phyloP scores from a whole-genome alignment of 2,329 filamentous ascomycete genomes.

The Fusarium poae region DNA sequence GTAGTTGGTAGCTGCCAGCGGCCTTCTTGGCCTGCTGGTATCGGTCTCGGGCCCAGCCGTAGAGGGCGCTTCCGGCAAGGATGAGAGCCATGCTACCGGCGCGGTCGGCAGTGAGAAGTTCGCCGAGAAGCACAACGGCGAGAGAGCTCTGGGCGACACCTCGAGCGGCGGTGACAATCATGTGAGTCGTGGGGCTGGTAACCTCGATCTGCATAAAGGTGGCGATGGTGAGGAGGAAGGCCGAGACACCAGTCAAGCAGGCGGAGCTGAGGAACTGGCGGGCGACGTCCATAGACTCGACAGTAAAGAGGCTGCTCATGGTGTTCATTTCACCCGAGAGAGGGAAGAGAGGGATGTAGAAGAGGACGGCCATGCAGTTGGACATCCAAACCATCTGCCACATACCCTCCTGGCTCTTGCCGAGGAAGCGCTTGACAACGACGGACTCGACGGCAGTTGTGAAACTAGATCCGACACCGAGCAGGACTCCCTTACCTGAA shows the following conservation, averaged over 20 bases:
- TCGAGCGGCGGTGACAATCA: slow-evolving; percentile 48
- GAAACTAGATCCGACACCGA: slow-evolving; percentile 47
- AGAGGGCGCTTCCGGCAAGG: slow-evolving; percentile 44
- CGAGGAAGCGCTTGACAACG: slow-evolving; percentile 47
- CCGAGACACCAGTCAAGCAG: slow-evolving; percentile 44
- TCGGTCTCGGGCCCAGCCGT: slow-evolving; percentile 47
- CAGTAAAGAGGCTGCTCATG: slow-evolving; percentile 37
- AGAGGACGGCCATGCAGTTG: slow-evolving; percentile 46
- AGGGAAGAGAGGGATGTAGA: slow-evolving; percentile 46
- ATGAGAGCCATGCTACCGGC: slow-evolving; percentile 48
- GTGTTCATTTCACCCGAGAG: slow-evolving; percentile 45
- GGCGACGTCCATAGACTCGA: slow-evolving; percentile 32
- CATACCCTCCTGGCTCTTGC: slow-evolving; percentile 48
- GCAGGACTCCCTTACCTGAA: slow-evolving; percentile 46
- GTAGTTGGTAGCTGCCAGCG: slow-evolving; percentile 44
- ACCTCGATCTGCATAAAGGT: slow-evolving; percentile 50
- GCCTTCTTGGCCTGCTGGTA: slow-evolving; percentile 46
- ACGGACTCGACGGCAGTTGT: slow-evolving; percentile 48
- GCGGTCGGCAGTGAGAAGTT: slow-evolving; percentile 45
- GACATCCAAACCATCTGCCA: slow-evolving; percentile 51
- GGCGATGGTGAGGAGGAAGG: slow-evolving; percentile 47
- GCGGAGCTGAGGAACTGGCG: slow-evolving; percentile 44
- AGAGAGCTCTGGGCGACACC: slow-evolving; percentile 48
- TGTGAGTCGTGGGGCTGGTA: slow-evolving; percentile 48
- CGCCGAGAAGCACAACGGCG: slow-evolving; percentile 46